Percentiles rank a stretch among this genome's conserved stretches.
Conservation (phyloP, 495 filamentous ascomycete species). For the Penicillium daleae region DNA sequence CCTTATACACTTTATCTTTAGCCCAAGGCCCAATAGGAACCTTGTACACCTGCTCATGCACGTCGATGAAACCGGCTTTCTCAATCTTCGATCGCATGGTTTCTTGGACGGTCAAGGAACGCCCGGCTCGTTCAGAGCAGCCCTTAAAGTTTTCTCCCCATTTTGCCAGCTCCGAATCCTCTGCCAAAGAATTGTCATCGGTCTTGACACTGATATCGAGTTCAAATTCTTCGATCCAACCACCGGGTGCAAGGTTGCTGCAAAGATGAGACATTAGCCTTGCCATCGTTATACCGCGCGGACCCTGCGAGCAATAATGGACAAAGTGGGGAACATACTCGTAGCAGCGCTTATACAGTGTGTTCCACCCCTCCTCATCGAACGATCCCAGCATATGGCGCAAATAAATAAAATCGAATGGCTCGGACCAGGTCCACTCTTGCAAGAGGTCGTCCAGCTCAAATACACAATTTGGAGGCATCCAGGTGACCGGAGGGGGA, state of each 20-base stretch:
- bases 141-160: conserved; percentile 23
- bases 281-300: background rate
- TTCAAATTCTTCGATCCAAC: conserved; percentile 57
- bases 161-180: conserved; percentile 28
- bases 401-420: conserved; percentile 31
- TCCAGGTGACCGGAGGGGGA: conserved; percentile 17
- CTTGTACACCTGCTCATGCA: conserved; percentile 10
- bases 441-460: conserved; percentile 26
- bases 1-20: conserved; percentile 10
- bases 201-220: conserved; percentile 37
- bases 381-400: conserved; percentile 21
- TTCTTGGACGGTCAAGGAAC: conserved; percentile 4
- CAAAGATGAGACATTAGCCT: conserved; percentile 8
- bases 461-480: conserved; percentile 33
- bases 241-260: conserved; percentile 45
- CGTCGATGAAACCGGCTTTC: conserved; percentile 34
- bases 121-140: conserved; percentile 13
- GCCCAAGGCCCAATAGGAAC: conserved; percentile 20
- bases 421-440: conserved; percentile 26
- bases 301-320: too few species aligned
- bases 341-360: conserved; percentile 1
- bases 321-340: background rate
- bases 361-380: background rate
- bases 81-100: conserved; percentile 27
- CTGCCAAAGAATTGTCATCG: conserved; percentile 44